A percentile compares a stretch with the other conserved stretches of the same genome.
Conservation (phyloP, 176 grass and related monocot species). For the Avena insularis region DNA sequence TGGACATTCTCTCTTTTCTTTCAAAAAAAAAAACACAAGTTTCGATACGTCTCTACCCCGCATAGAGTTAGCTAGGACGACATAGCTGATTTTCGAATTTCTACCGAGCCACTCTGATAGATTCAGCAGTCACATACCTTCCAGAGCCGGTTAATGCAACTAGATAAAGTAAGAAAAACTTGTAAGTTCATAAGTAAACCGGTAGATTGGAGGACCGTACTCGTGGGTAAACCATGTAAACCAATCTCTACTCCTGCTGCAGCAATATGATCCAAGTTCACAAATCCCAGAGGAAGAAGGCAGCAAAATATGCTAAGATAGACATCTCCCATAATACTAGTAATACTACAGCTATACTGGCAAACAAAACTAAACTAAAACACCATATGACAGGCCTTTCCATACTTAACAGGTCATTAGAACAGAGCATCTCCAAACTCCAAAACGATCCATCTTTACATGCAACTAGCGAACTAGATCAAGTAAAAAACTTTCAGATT, state of each 20-base stretch:
- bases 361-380: not conserved
- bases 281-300: not conserved
- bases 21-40: too few relatives aligned
- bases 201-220: not conserved
- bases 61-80: too few relatives aligned
- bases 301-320: not conserved
- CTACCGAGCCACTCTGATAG: too few relatives aligned
- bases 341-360: not conserved
- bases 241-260: not conserved
- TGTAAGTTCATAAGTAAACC: not conserved
- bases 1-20: too few relatives aligned
- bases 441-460: not conserved
- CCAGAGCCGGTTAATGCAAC: not conserved
- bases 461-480: too few relatives aligned
- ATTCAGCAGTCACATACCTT: too few relatives aligned
- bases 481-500: too few relatives aligned
- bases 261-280: not conserved
- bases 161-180: not conserved
- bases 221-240: not conserved
- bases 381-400: not conserved
- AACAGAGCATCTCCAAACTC: not conserved
- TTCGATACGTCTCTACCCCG: too few relatives aligned
- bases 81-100: too few relatives aligned
- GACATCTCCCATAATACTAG: not conserved
- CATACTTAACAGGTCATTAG: not conserved